A percentile compares a stretch with the other conserved stretches of the same genome.
Evolutionary conservation across 768 basidiomycete species (phyloP).

Genomic region (Cyathus striatus): DNA sequence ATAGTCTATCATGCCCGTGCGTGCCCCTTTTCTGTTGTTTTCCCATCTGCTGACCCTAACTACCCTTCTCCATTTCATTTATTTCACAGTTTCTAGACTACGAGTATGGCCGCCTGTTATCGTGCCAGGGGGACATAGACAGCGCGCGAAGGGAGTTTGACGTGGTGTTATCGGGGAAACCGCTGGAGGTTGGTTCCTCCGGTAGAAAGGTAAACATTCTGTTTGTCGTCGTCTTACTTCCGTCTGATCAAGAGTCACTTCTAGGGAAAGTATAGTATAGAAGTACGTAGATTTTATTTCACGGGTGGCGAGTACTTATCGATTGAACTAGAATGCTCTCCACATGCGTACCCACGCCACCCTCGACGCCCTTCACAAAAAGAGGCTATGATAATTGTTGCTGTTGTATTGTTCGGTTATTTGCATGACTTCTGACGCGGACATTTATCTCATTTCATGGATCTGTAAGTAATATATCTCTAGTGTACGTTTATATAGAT

Average conservation of each 20-base stretch:
- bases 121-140: slow-evolving; percentile 56
- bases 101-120: slow-evolving; percentile 79
- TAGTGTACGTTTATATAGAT: no score
- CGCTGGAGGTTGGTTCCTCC: slow-evolving; percentile 58
- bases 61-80: slow-evolving; percentile 15
- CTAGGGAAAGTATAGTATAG: slow-evolving; percentile 79
- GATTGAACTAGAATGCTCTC: slow-evolving; percentile 44
- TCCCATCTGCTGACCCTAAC: slow-evolving; percentile 20
- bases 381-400: slow-evolving; percentile 6
- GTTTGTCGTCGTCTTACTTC: background rate
- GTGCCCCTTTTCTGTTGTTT: slow-evolving; percentile 21
- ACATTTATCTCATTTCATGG: no score
- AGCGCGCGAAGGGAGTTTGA: slow-evolving; percentile 72
- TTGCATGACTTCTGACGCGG: no score
- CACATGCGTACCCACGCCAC: slow-evolving; percentile 57
- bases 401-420: no score
- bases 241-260: no score
- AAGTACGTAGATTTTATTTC: slow-evolving; percentile 63
- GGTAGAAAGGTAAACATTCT: slow-evolving; percentile 40
- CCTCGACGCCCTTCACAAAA: slow-evolving; percentile 44
- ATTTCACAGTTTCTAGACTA: slow-evolving; percentile 57
- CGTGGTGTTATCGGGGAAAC: slow-evolving; percentile 75
- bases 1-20: slow-evolving; percentile 83
- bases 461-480: no score
- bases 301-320: slow-evolving; percentile 6